A percentile compares a stretch with the other conserved stretches of the same genome.
These are phyloP conservation scores for Penicillium polonicum DNA, from an alignment of 2,329 filamentous ascomycete species.

Conservation along the genomic window DNA sequence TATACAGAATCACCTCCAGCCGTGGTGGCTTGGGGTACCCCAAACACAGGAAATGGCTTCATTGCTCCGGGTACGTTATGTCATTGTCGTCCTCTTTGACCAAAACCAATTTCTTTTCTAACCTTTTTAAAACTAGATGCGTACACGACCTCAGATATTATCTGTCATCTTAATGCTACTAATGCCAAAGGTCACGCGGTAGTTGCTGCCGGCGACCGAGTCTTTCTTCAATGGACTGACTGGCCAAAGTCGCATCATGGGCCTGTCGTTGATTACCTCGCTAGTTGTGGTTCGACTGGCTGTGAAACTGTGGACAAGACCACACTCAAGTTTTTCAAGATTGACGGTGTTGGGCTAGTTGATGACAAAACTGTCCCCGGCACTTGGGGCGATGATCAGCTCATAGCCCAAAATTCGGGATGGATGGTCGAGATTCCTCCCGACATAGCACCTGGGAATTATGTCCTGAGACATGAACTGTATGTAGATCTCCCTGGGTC, in stretches of 20 bases:
- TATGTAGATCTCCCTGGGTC: neutral
- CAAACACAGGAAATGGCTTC: constrained; percentile 54
- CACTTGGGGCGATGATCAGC: constrained; percentile 55
- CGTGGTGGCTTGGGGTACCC: constrained; percentile 55
- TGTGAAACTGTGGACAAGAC: constrained; percentile 54
- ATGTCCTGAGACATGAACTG: constrained; percentile 53
- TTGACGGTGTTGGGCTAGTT: constrained; percentile 55
- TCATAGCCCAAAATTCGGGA: constrained; percentile 52
- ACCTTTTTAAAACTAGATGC: constrained; percentile 19
- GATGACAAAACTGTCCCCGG: constrained; percentile 44
- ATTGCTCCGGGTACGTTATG: constrained; percentile 38
- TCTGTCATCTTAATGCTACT: constrained; percentile 59
- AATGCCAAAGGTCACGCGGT: constrained; percentile 51
- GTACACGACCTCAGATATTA: constrained; percentile 54
- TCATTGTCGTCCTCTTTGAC: neutral
- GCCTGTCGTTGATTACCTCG: constrained; percentile 63
- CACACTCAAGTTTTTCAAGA: constrained; percentile 61
- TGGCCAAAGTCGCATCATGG: constrained; percentile 65
- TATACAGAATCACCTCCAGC: constrained; percentile 38
- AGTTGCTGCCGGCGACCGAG: constrained; percentile 57
- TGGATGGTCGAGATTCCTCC: constrained; percentile 48
- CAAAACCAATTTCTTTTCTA: neutral
- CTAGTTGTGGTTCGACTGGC: constrained; percentile 53
- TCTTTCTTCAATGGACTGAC: constrained; percentile 62
- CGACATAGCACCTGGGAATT: constrained; percentile 49